Evolutionary conservation across 768 basidiomycete genomes (phyloP).

Genomic region (Austroboletus eburneus): DNA sequence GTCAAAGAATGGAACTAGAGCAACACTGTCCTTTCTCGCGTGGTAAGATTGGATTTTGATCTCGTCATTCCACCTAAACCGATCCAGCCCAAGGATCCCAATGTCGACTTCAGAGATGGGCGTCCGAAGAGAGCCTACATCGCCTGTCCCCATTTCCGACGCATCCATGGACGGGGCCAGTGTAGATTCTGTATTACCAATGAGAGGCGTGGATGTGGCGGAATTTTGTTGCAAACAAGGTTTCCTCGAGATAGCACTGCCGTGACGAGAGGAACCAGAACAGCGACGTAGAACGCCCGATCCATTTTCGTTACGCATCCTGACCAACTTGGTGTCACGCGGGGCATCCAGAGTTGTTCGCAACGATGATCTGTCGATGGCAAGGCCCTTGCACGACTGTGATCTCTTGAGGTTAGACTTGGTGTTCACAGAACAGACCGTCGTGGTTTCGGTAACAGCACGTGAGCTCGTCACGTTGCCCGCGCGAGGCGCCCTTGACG

Average conservation of each 20-base stretch:
- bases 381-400: conserved; percentile 9
- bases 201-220: not conserved
- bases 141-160: conserved; percentile 6
- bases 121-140: conserved; percentile 15
- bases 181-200: not conserved
- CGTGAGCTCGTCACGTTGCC: not conserved
- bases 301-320: too few relatives aligned
- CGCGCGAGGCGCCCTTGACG: not conserved
- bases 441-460: not conserved
- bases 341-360: not conserved
- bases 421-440: conserved; percentile 1
- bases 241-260: not conserved
- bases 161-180: not conserved
- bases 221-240: conserved; percentile 11
- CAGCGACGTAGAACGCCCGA: not conserved
- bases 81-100: conserved; percentile 25
- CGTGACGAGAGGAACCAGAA: not conserved
- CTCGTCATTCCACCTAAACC: conserved; percentile 19
- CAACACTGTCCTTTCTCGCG: conserved; percentile 19
- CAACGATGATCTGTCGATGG: conserved; percentile 4
- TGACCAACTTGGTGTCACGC: too few relatives aligned
- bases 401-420: conserved; percentile 8
- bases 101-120: conserved; percentile 16
- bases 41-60: conserved; percentile 10
- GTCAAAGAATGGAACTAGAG: conserved; percentile 18